These are phyloP conservation scores for Sordariomycetes sp. DNA, from an alignment of 2,329 filamentous ascomycete genomes.

Conservation along the genomic window DNA sequence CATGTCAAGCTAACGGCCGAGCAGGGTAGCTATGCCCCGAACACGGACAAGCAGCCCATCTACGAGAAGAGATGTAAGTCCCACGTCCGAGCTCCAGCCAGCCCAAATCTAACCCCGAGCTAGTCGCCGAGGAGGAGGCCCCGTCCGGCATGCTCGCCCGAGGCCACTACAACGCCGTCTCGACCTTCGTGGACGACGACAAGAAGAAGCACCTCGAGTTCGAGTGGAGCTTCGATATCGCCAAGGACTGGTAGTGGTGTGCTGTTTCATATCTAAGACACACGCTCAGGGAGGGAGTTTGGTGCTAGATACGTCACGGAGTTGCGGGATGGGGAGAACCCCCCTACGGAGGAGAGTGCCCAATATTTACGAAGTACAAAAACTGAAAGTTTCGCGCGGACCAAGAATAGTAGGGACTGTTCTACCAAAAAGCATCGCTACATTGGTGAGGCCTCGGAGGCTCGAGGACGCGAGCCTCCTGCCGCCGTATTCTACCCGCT, in stretches of 20 bases:
- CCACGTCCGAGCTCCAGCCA: neutral
- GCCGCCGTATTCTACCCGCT: neutral
- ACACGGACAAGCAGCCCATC: slow-evolving; percentile 72
- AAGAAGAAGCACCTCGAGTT: slow-evolving; percentile 83
- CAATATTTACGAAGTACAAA: neutral
- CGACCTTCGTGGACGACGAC: slow-evolving; percentile 92
- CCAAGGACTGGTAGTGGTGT: slow-evolving; percentile 75
- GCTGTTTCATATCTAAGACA: neutral
- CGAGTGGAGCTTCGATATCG: slow-evolving; percentile 93
- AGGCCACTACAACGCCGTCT: slow-evolving; percentile 81
- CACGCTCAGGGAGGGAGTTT: neutral
- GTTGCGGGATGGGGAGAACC: neutral
- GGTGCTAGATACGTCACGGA: neutral
- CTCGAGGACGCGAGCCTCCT: neutral
- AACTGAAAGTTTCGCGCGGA: neutral
- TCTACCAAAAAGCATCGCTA: neutral
- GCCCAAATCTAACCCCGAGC: neutral
- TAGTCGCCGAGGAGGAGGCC: slow-evolving; percentile 85
- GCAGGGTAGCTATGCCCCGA: slow-evolving; percentile 86
- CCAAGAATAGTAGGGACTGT: neutral
- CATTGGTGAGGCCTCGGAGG: neutral
- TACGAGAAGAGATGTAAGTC: slow-evolving; percentile 86
- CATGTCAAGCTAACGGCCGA: neutral
- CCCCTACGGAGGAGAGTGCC: neutral
- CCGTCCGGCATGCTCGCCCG: slow-evolving; percentile 84